These are phyloP conservation scores for Botrytis medusae DNA, from an alignment of 2,329 filamentous ascomycete genomes.

Conservation along the genomic window DNA sequence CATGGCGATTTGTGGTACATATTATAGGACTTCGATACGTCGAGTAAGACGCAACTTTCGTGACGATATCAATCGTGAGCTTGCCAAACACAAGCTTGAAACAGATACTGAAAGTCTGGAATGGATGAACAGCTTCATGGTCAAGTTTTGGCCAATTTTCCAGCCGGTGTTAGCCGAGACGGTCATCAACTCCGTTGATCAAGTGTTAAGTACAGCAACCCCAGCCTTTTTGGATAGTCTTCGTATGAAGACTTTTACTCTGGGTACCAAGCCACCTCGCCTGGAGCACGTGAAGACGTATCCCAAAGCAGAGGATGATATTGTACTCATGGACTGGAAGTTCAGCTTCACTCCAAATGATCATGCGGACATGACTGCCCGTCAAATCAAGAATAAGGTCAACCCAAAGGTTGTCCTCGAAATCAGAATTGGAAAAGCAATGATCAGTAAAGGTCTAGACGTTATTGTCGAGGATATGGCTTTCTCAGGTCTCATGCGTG, in stretches of 20 bases:
- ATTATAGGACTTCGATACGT: slow-evolving; percentile 93
- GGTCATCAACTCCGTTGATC: slow-evolving; percentile 90
- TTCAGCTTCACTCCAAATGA: slow-evolving; percentile 99
- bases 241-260: slow-evolving; percentile 87
- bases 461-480: slow-evolving; percentile 98
- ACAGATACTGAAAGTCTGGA: slow-evolving; percentile 90
- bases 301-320: slow-evolving; percentile 90
- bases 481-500: slow-evolving; percentile 90
- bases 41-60: slow-evolving; percentile 93
- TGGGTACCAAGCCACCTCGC: slow-evolving; percentile 91
- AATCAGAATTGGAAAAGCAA: slow-evolving; percentile 89
- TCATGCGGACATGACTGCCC: slow-evolving; percentile 82
- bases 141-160: slow-evolving; percentile 99
- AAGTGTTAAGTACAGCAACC: slow-evolving; percentile 89
- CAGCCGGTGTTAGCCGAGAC: slow-evolving; percentile 90
- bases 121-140: slow-evolving; percentile 98
- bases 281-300: slow-evolving; percentile 99
- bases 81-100: slow-evolving; percentile 83
- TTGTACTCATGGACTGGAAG: slow-evolving; percentile 99
- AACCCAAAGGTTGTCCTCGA: slow-evolving; percentile 97
- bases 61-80: slow-evolving; percentile 87
- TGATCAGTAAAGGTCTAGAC: slow-evolving; percentile 95
- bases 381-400: slow-evolving; percentile 90
- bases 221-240: slow-evolving; percentile 91
- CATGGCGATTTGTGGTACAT: slow-evolving; percentile 89